Evolutionary conservation across 31 red algal genomes (phyloP).

Genomic region (Porphyra umbilicalis): DNA sequence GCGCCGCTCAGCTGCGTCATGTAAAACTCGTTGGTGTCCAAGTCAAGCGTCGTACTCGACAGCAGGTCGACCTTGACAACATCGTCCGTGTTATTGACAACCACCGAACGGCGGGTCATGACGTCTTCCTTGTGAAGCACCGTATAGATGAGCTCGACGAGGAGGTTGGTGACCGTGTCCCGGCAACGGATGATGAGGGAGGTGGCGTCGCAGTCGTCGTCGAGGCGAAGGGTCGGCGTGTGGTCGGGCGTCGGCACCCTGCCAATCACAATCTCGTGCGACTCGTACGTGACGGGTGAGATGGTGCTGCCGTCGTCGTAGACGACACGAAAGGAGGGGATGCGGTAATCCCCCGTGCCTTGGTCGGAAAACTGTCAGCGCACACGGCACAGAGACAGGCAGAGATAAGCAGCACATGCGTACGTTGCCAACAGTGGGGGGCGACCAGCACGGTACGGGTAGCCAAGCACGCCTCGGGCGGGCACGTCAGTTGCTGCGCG

Average conservation of each 20-base stretch:
- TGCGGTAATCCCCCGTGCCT: slow-evolving; percentile 87
- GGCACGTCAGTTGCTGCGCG: too few relatives aligned
- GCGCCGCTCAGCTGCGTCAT: slow-evolving; percentile 80
- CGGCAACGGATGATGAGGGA: slow-evolving; percentile 81
- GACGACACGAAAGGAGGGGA: slow-evolving; percentile 57
- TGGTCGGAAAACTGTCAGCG: slow-evolving; percentile 76
- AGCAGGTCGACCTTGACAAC: slow-evolving; percentile 47
- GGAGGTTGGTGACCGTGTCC: slow-evolving; percentile 56
- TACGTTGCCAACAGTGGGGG: too few relatives aligned
- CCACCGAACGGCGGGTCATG: slow-evolving; percentile 60
- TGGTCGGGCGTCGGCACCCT: slow-evolving; percentile 47
- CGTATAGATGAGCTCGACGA: slow-evolving; percentile 66
- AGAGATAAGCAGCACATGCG: too few relatives aligned
- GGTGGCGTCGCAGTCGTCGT: slow-evolving; percentile 43
- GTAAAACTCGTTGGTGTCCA: slow-evolving; percentile 77
- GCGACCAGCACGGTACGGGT: too few relatives aligned
- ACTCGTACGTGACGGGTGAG: slow-evolving; percentile 62
- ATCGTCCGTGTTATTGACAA: slow-evolving; percentile 50
- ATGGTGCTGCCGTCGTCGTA: slow-evolving; percentile 75
- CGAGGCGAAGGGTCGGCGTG: slow-evolving; percentile 64
- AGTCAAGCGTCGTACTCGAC: slow-evolving; percentile 72
- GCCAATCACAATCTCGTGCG: slow-evolving; percentile 65
- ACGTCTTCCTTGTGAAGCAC: slow-evolving; percentile 83
- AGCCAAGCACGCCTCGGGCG: too few relatives aligned
- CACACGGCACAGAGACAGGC: too few relatives aligned